A percentile compares a stretch with the other conserved stretches of the same genome.
Conservation (phyloP, 768 basidiomycete genomes). For the Flagelloscypha sp. region DNA sequence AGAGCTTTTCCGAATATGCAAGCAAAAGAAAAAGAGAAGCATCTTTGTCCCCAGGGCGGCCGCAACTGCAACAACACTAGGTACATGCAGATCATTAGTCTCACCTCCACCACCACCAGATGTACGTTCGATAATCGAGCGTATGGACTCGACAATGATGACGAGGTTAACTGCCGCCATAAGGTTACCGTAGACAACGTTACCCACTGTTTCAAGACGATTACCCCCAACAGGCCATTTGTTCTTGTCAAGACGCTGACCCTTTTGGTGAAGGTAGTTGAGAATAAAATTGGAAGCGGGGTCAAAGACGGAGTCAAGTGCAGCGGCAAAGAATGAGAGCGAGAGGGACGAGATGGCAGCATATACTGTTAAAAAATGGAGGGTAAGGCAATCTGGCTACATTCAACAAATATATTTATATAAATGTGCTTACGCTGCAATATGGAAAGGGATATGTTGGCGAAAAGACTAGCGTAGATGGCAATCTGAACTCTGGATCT, state of each 20-base stretch:
- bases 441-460: constrained; percentile 65
- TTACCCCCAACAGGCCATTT: constrained; percentile 92
- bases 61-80: constrained; percentile 76
- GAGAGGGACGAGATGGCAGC: constrained; percentile 82
- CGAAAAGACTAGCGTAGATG: constrained; percentile 71
- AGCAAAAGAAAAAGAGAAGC: constrained; percentile 81
- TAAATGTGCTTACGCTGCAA: constrained; percentile 49
- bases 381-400: constrained; percentile 3
- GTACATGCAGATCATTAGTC: constrained; percentile 62
- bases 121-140: constrained; percentile 53
- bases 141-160: constrained; percentile 80
- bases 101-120: too few species aligned
- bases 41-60: constrained; percentile 83
- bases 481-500: constrained; percentile 76
- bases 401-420: not conserved
- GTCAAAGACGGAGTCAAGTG: constrained; percentile 82
- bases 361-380: constrained; percentile 56
- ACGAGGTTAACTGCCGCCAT: constrained; percentile 92
- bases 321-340: constrained; percentile 82
- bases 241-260: constrained; percentile 60
- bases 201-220: constrained; percentile 85
- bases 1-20: constrained; percentile 64
- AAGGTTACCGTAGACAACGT: constrained; percentile 69
- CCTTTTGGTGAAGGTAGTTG: constrained; percentile 70
- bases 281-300: constrained; percentile 78